Base-by-base conservation (phyloP, 192 early-diverging fungal genomes). In the Coemansia sp. region DNA sequence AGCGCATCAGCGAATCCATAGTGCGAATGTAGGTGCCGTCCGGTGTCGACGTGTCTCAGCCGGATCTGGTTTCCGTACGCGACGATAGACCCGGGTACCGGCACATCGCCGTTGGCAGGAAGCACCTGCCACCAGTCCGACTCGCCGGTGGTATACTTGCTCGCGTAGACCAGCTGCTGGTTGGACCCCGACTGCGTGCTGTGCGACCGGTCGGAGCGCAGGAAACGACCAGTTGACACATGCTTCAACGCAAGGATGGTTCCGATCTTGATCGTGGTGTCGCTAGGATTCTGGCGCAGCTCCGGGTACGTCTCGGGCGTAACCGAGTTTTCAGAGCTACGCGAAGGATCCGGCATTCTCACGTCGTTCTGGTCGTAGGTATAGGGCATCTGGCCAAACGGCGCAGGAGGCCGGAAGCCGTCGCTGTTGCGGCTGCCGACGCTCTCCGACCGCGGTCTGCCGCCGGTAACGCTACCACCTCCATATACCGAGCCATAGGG, bases 11-110 rank as follows among this genome's bases (percentile, higher is more conserved):
- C 56, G 56, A 76, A 78, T 39, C 71, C 78, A 17, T 73, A 75
- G 78, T 88, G 87, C 54, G 87, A 88, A 53, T 87, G 87, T 48
- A 88, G 43, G 61, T 88, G 84, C 32, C 71, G 54, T 5, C 86
- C 80, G 43, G 83, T 87, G 53, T 78, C 66, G 3, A 78, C 51
- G 53, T 87, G 86, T 38, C 84, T 78, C 48, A 88, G 72, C n/a
- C 87, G 85, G 43, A 88, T 78, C 66, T 81, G 65, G 0, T 72
- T 80, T 22, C 83, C 83, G 61, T 81, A 87, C 28, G 64, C 41
- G 8, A 88, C 71, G n/a, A 73, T 70, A 5, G 78, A 76, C 12
- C 79, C 87, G 1, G 75, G 73, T 2, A 83, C 62, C 3, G 74
- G 72, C 32, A 77, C 70, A 33, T 75, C 70, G 18, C 33, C 64